Conservation (phyloP, 805 yeast species). For the Cyberlindnera xishuangbannaensis region DNA sequence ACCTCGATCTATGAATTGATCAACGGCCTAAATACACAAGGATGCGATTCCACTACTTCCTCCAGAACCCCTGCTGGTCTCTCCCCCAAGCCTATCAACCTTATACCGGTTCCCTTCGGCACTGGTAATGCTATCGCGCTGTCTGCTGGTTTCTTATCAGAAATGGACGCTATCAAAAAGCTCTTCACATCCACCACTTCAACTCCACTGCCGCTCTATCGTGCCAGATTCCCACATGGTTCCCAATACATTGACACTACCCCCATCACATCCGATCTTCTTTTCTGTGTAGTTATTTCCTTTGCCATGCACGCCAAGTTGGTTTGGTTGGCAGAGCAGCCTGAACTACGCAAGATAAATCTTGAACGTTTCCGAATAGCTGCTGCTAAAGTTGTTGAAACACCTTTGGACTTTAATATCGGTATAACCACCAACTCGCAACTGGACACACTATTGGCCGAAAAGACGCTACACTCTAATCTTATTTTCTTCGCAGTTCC, state of each 20-base stretch:
- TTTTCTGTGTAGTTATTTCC: slow-evolving; percentile 61
- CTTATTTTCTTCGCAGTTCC: slow-evolving; percentile 16
- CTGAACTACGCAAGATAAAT: slow-evolving; percentile 61
- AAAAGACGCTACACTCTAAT: slow-evolving; percentile 10
- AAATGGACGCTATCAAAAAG: slow-evolving; percentile 30
- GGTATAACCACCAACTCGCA: neutral
- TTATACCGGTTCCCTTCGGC: slow-evolving; percentile 60
- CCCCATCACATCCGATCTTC: slow-evolving; percentile 8
- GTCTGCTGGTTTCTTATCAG: slow-evolving; percentile 42
- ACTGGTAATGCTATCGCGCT: slow-evolving; percentile 80
- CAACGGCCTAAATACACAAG: slow-evolving; percentile 34
- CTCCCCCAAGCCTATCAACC: too few species aligned
- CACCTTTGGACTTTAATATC: slow-evolving; percentile 7
- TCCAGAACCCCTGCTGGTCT: too few species aligned
- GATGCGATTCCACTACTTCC: too few species aligned
- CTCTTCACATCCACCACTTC: slow-evolving; percentile 24
- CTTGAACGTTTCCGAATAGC: slow-evolving; percentile 64
- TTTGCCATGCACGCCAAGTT: slow-evolving; percentile 86
- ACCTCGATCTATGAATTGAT: slow-evolving; percentile 76
- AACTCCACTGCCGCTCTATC: slow-evolving; percentile 29
- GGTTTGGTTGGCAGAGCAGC: slow-evolving; percentile 73
- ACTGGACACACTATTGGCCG: neutral
- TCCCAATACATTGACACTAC: slow-evolving; percentile 1
- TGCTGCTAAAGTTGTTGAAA: slow-evolving; percentile 40
- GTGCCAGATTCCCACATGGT: slow-evolving; percentile 27